Conservation (phyloP, 345 rosid species). For the Lepidium aucheri region DNA sequence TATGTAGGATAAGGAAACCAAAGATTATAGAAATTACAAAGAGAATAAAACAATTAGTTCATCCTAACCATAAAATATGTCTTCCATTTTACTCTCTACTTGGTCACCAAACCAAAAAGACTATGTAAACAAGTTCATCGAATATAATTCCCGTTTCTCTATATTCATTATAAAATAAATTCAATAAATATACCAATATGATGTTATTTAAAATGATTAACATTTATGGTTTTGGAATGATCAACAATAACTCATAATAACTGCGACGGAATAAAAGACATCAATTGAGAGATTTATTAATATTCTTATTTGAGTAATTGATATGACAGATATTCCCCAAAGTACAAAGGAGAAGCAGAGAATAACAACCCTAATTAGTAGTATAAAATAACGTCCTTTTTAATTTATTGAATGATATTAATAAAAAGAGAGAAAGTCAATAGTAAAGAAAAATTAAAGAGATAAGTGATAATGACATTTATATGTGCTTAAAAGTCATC, state of each 20-base stretch:
- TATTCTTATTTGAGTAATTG: slow-evolving; percentile 19
- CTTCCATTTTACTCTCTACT: too few species aligned
- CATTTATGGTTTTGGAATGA: not conserved
- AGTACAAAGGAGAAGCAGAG: slow-evolving; percentile 12
- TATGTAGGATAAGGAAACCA: too few species aligned
- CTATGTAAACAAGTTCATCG: too few species aligned
- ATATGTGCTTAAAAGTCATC: not conserved
- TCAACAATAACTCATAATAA: not conserved
- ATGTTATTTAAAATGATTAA: not conserved
- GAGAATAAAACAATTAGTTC: too few species aligned
- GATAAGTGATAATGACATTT: slow-evolving; percentile 1
- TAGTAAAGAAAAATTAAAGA: not conserved
- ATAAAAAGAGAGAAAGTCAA: not conserved
- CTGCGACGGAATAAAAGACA: not conserved
- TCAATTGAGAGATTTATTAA: slow-evolving; percentile 8
- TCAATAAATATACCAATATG: not conserved
- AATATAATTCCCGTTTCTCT: too few species aligned
- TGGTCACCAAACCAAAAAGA: too few species aligned
- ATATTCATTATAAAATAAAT: not conserved
- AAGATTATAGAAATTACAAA: too few species aligned
- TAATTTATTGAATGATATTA: not conserved
- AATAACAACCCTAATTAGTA: slow-evolving; percentile 18
- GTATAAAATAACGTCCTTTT: not conserved
- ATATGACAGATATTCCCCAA: slow-evolving; percentile 22
- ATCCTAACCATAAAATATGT: too few species aligned